These are phyloP conservation scores for Ophiocordyceps camponoti-floridani DNA, from an alignment of 2,329 filamentous ascomycete species.

Conservation along the genomic window DNA sequence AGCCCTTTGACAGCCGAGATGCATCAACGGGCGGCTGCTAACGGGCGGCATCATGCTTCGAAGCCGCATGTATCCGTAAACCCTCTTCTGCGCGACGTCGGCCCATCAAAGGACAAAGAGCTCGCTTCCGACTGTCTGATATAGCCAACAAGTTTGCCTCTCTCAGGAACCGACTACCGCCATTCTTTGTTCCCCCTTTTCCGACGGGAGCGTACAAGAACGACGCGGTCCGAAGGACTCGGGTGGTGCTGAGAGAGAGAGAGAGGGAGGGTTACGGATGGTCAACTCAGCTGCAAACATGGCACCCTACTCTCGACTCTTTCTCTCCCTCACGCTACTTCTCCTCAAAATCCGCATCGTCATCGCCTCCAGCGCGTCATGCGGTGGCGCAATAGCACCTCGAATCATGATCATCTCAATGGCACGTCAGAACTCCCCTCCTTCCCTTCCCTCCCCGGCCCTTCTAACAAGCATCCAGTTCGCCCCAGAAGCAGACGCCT, in stretches of 20 bases:
- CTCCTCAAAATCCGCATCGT: background rate
- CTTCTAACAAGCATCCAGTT: slow-evolving; percentile 28
- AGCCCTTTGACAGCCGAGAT: too few relatives aligned
- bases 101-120: too few relatives aligned
- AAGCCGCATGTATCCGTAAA: too few relatives aligned
- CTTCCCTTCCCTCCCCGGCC: too few relatives aligned
- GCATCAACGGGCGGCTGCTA: too few relatives aligned
- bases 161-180: background rate
- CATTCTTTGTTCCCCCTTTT: background rate
- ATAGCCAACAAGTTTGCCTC: too few relatives aligned
- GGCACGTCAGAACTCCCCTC: too few relatives aligned
- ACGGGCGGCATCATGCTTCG: too few relatives aligned
- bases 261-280: background rate
- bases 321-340: background rate
- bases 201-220: background rate
- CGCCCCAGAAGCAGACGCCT: slow-evolving; percentile 39
- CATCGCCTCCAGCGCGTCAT: background rate
- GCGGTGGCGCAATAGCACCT: slow-evolving; percentile 21
- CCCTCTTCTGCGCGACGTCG: too few relatives aligned
- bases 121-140: too few relatives aligned
- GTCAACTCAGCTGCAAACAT: background rate
- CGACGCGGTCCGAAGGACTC: too few relatives aligned
- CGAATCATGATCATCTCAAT: slow-evolving; percentile 28
- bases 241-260: too few relatives aligned
- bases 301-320: background rate